Conservation (phyloP, 371 early-diverging fungal species). For the Lichtheimia hyalospora region DNA sequence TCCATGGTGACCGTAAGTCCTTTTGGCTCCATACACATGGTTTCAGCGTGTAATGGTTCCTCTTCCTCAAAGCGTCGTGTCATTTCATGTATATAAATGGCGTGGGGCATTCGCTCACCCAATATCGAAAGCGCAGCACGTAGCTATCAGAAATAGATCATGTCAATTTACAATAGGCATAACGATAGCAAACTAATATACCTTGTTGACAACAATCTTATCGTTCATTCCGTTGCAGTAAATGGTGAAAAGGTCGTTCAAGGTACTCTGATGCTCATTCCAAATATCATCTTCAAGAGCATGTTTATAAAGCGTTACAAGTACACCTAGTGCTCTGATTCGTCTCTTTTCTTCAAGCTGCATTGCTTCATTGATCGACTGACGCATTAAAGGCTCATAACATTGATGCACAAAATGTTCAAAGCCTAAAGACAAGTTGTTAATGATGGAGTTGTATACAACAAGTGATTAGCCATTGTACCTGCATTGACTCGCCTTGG, state of each 20-base stretch:
- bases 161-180: too few relatives aligned
- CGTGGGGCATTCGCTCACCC: background rate
- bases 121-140: background rate
- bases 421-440: background rate
- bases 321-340: background rate
- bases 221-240: background rate
- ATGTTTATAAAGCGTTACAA: background rate
- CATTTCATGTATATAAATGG: background rate
- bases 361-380: background rate
- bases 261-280: background rate
- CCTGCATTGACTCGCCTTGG: background rate
- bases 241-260: constrained; percentile 1
- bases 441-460: background rate
- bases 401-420: constrained; percentile 1
- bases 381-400: background rate
- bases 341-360: background rate
- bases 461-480: background rate
- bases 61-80: constrained; percentile 1
- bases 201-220: background rate
- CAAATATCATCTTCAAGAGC: background rate
- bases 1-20: background rate
- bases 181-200: background rate
- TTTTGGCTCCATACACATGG: constrained; percentile 1
- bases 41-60: constrained; percentile 3
- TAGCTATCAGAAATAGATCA: background rate